A percentile compares a stretch with the other conserved stretches of the same genome.
Conservation (phyloP, 176 grass and related monocot species). For the Eremochloa ophiuroides region DNA sequence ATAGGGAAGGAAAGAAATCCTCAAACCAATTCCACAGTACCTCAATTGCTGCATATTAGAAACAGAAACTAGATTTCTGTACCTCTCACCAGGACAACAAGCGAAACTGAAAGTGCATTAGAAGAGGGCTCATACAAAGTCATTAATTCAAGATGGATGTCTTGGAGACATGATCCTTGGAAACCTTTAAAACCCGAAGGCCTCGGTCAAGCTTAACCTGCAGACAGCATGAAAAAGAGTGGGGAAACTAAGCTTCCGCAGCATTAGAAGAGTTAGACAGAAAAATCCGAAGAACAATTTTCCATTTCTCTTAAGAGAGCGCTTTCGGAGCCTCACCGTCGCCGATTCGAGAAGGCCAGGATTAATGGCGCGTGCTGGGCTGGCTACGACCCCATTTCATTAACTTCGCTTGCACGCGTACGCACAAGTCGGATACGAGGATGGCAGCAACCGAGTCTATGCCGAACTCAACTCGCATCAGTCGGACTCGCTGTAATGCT, state of each 20-base stretch:
- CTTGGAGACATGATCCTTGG: slow-evolving; percentile 70
- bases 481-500: too few relatives aligned
- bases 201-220: slow-evolving; percentile 87
- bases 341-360: too few relatives aligned
- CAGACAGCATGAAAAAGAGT: slow-evolving; percentile 3
- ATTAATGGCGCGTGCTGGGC: too few relatives aligned
- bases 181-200: slow-evolving; percentile 69
- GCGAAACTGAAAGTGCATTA: too few relatives aligned
- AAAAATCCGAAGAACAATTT: background rate
- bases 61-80: background rate
- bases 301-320: background rate
- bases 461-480: too few relatives aligned
- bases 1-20: background rate
- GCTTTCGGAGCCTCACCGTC: too few relatives aligned
- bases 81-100: background rate
- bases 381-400: too few relatives aligned
- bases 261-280: background rate
- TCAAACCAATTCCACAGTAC: background rate
- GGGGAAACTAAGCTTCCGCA: background rate
- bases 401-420: too few relatives aligned
- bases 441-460: too few relatives aligned
- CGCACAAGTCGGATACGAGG: too few relatives aligned
- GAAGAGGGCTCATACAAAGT: slow-evolving; percentile 4
- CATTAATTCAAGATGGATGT: slow-evolving; percentile 81
- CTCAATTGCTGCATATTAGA: background rate